A percentile compares a stretch with the other conserved stretches of the same genome.
Evolutionary conservation across 2,329 filamentous ascomycete species (phyloP).

Genomic region (Sphaerostilbella broomeana): DNA sequence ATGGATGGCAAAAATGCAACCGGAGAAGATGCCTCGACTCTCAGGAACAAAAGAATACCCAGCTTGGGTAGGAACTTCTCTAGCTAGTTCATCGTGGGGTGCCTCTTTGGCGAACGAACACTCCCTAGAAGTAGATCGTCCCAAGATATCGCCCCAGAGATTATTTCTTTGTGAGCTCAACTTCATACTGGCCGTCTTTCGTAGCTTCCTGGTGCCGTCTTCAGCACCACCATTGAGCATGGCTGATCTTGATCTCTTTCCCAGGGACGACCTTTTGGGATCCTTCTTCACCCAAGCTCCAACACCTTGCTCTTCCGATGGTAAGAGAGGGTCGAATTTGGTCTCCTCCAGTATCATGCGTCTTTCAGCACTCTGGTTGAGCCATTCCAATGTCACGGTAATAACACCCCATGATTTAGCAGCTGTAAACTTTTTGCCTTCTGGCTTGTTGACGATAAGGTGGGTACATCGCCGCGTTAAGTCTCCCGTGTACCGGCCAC

Average conservation of each 20-base stretch:
- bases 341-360: conserved; percentile 87
- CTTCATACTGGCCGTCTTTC: conserved; percentile 80
- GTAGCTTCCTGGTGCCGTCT: conserved; percentile 68
- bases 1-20: conserved; percentile 52
- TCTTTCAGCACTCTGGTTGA: conserved; percentile 72
- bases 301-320: conserved; percentile 62
- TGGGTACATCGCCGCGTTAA: conserved; percentile 82
- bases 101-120: conserved; percentile 26
- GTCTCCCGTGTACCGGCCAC: conserved; percentile 81
- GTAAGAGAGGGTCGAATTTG: conserved; percentile 72
- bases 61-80: conserved; percentile 12
- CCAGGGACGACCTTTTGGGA: conserved; percentile 39
- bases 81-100: conserved; percentile 13
- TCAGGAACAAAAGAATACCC: conserved; percentile 4
- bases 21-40: conserved; percentile 42
- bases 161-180: conserved; percentile 71
- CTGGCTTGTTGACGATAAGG: conserved; percentile 69
- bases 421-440: conserved; percentile 84
- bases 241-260: conserved; percentile 53
- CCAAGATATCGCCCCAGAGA: conserved; percentile 87
- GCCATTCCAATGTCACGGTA: conserved; percentile 78
- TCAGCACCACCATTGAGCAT: conserved; percentile 33
- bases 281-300: conserved; percentile 63
- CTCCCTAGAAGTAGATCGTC: conserved; percentile 32
- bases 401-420: conserved; percentile 77